Conservation (phyloP, 129 eudicot genomes). For the Artemisia tridentata region DNA sequence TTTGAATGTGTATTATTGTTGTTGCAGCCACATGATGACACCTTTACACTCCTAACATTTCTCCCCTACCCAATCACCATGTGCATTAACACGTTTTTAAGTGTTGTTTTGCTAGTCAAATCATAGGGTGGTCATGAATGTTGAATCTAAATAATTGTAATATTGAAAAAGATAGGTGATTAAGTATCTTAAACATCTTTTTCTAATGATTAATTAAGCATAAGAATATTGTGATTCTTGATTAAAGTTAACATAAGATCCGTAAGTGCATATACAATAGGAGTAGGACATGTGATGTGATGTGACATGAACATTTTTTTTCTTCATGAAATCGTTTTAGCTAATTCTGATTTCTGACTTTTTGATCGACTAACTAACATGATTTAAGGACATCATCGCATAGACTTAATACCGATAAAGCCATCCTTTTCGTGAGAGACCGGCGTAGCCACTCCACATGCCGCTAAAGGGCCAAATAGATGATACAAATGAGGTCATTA, state of each 20-base stretch:
- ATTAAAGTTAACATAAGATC: constrained; percentile 16
- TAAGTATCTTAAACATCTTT: constrained; percentile 2
- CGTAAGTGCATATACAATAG: background rate
- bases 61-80: constrained; percentile 38
- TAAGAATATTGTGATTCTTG: constrained; percentile 19
- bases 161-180: background rate
- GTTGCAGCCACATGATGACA: constrained; percentile 38
- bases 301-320: background rate
- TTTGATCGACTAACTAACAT: background rate
- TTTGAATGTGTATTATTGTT: constrained; percentile 31
- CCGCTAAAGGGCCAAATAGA: background rate
- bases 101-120: constrained; percentile 33
- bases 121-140: constrained; percentile 31
- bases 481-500: constrained; percentile 9
- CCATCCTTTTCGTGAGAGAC: no score
- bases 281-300: background rate
- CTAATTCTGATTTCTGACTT: background rate
- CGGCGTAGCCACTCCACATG: no score
- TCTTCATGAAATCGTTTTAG: background rate
- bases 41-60: constrained; percentile 34
- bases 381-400: no score
- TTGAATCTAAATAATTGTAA: constrained; percentile 10
- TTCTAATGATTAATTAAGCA: background rate
- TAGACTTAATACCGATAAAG: no score
- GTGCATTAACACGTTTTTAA: constrained; percentile 41